Evolutionary conservation across 1,284 basidiomycete genomes (phyloP).

Genomic region (Bjerkandera adusta): DNA sequence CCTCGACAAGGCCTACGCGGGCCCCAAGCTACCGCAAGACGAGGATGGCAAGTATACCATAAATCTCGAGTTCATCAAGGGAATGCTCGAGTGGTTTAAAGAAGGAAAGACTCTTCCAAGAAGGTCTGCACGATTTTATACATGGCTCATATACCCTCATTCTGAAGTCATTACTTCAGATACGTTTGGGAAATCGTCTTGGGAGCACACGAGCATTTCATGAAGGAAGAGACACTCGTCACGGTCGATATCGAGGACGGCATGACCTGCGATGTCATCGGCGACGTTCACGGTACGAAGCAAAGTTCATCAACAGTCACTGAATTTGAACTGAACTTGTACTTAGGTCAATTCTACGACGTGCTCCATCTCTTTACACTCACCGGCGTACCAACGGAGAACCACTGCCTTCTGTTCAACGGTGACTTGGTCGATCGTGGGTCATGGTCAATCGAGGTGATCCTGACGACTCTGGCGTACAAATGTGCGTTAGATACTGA

Average conservation of each 20-base stretch:
- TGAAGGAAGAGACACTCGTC: slow-evolving; percentile 81
- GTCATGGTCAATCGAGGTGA: slow-evolving; percentile 97
- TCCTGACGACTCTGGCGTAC: slow-evolving; percentile 90
- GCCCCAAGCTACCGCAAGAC: slow-evolving; percentile 55
- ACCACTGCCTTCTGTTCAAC: slow-evolving; percentile 89
- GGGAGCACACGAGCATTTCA: slow-evolving; percentile 78
- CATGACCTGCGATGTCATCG: slow-evolving; percentile 87
- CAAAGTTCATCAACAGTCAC: slow-evolving; percentile 5
- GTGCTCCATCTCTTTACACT: slow-evolving; percentile 85
- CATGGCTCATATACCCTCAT: neutral
- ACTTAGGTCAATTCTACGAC: slow-evolving; percentile 94
- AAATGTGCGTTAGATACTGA: slow-evolving; percentile 73
- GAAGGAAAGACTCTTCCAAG: slow-evolving; percentile 84
- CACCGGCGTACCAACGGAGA: slow-evolving; percentile 81
- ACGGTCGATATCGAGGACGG: slow-evolving; percentile 78
- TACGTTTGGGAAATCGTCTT: slow-evolving; percentile 97
- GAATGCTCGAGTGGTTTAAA: slow-evolving; percentile 93
- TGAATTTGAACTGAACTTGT: neutral
- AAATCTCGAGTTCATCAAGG: slow-evolving; percentile 76
- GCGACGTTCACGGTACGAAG: slow-evolving; percentile 80
- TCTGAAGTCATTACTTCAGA: slow-evolving; percentile 30
- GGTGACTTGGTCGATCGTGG: slow-evolving; percentile 97
- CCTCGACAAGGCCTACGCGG: slow-evolving; percentile 66
- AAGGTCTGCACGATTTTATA: slow-evolving; percentile 26
- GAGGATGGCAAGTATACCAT: slow-evolving; percentile 71